phyloP scores from a whole-genome alignment of 2,329 filamentous ascomycete genomes.

The Penicillium sp. region DNA sequence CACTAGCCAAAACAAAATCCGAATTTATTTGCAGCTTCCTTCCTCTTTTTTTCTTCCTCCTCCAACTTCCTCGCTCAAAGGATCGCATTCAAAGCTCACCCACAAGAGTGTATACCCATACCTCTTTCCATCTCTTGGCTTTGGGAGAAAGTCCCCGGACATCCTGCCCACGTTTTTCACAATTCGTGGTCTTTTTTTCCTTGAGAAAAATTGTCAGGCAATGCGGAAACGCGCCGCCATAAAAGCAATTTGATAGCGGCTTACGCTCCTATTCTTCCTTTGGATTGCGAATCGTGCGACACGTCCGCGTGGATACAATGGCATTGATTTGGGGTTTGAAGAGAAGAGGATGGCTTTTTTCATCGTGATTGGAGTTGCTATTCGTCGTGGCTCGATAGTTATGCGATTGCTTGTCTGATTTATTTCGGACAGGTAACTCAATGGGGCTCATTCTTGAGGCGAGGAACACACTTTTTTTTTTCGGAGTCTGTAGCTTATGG shows the following conservation, averaged over 20 bases:
- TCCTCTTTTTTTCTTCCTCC: constrained; percentile 31
- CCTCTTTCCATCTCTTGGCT: constrained; percentile 54
- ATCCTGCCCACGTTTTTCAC: constrained; percentile 49
- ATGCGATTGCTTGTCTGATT: constrained; percentile 81
- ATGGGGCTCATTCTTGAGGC: constrained; percentile 99
- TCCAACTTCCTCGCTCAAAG: constrained; percentile 87
- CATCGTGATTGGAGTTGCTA: constrained; percentile 50
- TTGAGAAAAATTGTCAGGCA: constrained; percentile 39
- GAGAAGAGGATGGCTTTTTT: constrained; percentile 31
- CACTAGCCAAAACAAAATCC: not conserved
- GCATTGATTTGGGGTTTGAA: constrained; percentile 26
- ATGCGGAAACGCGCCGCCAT: constrained; percentile 99
- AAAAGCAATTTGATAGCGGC: constrained; percentile 86
- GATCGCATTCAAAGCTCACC: constrained; percentile 99
- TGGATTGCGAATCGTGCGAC: constrained; percentile 41
- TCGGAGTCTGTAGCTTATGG: constrained; percentile 53
- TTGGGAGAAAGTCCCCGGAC: constrained; percentile 99
- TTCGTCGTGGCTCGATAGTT: constrained; percentile 94
- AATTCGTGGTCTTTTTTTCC: constrained; percentile 20
- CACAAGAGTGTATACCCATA: constrained; percentile 59
- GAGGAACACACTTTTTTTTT: constrained; percentile 61
- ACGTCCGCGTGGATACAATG: constrained; percentile 31
- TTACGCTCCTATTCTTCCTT: constrained; percentile 57
- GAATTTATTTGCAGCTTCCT: not conserved
- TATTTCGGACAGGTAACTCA: constrained; percentile 72